These are phyloP conservation scores for Tuber borchii DNA, from an alignment of 495 filamentous ascomycete genomes.

Conservation along the genomic window DNA sequence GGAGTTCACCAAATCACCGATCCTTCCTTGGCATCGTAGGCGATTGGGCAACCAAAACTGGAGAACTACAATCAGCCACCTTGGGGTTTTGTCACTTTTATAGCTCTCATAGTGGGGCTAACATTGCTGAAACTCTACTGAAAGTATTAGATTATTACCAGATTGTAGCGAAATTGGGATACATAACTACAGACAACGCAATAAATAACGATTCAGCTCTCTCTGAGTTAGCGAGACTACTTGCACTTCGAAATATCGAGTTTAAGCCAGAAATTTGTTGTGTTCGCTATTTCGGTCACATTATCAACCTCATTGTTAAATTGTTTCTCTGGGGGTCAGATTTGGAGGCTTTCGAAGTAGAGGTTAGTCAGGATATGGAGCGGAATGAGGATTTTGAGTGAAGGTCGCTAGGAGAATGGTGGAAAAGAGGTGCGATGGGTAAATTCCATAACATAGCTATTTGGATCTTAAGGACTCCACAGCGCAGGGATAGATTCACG, in stretches of 20 bases:
- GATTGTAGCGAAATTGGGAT: background rate
- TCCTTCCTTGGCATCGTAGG: background rate
- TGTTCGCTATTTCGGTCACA: conserved; percentile 3
- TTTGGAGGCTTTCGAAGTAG: background rate
- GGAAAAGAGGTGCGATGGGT: background rate
- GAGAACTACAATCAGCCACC: background rate
- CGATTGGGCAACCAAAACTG: background rate
- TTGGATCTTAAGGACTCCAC: background rate
- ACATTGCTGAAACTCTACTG: background rate
- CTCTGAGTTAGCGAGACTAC: background rate
- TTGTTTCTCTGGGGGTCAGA: background rate
- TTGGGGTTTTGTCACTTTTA: background rate
- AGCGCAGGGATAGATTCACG: background rate
- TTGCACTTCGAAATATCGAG: too few species aligned
- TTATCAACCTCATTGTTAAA: conserved; percentile 5
- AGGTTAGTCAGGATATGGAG: background rate
- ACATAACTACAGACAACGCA: background rate
- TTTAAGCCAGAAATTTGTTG: background rate
- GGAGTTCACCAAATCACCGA: conserved; percentile 4
- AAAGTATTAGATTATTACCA: background rate
- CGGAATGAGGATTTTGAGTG: background rate
- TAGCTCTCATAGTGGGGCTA: background rate
- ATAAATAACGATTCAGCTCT: conserved; percentile 5
- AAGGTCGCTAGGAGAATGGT: background rate
- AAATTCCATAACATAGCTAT: background rate